Percentiles rank a stretch among this genome's conserved stretches.
These are phyloP conservation scores for Puccinellia tenuiflora DNA, from an alignment of 176 grass and related monocot genomes.

Conservation along the genomic window DNA sequence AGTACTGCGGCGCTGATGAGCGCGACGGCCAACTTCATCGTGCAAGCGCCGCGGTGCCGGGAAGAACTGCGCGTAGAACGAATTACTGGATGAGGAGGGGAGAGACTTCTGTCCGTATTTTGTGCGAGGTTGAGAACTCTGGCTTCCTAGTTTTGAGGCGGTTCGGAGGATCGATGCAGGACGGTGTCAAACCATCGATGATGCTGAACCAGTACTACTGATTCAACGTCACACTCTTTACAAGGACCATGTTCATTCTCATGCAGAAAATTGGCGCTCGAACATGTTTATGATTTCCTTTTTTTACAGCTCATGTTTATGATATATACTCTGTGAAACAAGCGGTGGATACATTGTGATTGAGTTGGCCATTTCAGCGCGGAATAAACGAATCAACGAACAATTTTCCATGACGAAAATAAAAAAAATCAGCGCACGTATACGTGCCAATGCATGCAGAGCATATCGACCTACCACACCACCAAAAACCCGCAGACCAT, in stretches of 20 bases:
- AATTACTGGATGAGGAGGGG: background rate
- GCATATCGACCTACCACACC: background rate
- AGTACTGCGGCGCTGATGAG: background rate
- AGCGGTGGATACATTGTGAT: background rate
- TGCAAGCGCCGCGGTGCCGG: background rate
- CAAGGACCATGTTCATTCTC: background rate
- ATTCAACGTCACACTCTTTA: no score
- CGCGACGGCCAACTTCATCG: background rate
- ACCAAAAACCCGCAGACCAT: background rate
- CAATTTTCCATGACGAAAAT: background rate
- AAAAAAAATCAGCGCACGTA: no score
- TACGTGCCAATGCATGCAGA: background rate
- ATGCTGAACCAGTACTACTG: background rate
- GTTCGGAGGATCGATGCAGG: constrained; percentile 6
- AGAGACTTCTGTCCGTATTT: background rate
- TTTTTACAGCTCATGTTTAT: background rate
- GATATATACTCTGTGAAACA: background rate
- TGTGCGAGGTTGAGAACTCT: background rate
- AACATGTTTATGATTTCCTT: background rate
- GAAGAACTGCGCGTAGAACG: background rate
- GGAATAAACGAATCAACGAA: background rate
- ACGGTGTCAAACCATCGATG: constrained; percentile 24
- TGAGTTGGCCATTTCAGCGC: background rate
- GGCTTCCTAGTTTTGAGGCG: constrained; percentile 29
- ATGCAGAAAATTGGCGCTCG: background rate